Percentiles rank a stretch among this genome's conserved stretches.
Evolutionary conservation across 768 basidiomycete genomes (phyloP).

Genomic region (Auricularia sp.): DNA sequence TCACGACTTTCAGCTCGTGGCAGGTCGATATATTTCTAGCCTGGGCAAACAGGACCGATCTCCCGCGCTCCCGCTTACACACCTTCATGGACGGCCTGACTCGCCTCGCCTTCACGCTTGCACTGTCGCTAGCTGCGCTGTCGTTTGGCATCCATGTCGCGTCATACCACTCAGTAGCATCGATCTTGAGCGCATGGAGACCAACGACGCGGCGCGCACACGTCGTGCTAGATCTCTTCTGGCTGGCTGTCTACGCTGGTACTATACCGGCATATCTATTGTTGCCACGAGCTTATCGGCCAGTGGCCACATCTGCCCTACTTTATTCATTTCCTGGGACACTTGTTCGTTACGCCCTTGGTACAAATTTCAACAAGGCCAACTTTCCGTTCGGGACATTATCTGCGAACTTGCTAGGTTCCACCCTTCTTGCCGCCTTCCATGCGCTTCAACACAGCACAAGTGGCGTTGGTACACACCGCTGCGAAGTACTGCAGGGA

Average conservation of each 20-base stretch:
- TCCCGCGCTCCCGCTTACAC: not conserved
- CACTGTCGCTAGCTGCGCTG: constrained; percentile 66
- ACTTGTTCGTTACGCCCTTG: constrained; percentile 71
- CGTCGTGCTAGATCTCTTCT: constrained; percentile 40
- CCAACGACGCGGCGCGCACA: constrained; percentile 38
- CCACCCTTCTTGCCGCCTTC: constrained; percentile 69
- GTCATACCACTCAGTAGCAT: constrained; percentile 24
- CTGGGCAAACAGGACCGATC: constrained; percentile 52
- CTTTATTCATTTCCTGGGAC: constrained; percentile 86
- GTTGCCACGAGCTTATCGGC: constrained; percentile 57
- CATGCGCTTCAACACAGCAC: constrained; percentile 55
- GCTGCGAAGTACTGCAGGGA: constrained; percentile 71
- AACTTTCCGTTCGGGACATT: constrained; percentile 74
- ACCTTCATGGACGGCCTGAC: constrained; percentile 85
- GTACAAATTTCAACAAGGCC: constrained; percentile 58
- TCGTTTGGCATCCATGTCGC: constrained; percentile 63
- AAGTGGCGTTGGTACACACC: constrained; percentile 15
- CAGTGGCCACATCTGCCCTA: constrained; percentile 75
- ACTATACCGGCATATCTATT: constrained; percentile 72
- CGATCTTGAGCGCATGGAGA: constrained; percentile 29
- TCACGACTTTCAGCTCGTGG: constrained; percentile 97
- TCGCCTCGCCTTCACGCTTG: constrained; percentile 69
- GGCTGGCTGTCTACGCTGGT: constrained; percentile 61
- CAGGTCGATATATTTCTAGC: constrained; percentile 79
- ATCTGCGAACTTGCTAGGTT: constrained; percentile 63